Percentiles rank a stretch among this genome's conserved stretches.
These are phyloP conservation scores for Sordariomycetes sp. DNA, from an alignment of 2,329 filamentous ascomycete genomes.

Conservation along the genomic window DNA sequence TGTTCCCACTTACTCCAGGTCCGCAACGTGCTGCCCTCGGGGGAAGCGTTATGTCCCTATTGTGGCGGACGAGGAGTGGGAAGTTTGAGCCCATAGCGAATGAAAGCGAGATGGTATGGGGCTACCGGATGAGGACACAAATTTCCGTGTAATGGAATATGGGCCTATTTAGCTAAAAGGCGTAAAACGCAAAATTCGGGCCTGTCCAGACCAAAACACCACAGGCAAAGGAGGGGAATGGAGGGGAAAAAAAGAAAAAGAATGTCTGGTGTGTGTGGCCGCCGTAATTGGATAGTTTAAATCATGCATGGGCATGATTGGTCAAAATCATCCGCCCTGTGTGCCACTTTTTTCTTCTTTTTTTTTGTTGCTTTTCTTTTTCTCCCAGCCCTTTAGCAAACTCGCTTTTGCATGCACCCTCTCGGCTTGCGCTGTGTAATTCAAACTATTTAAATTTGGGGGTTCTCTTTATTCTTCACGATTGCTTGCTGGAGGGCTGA, in stretches of 20 bases:
- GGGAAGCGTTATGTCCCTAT: too few species aligned
- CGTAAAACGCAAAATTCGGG: too few species aligned
- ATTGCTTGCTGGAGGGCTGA: not conserved
- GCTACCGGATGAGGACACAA: too few species aligned
- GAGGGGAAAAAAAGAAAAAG: slow-evolving; percentile 2
- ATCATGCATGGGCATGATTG: not conserved
- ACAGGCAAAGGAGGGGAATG: not conserved
- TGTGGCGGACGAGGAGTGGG: too few species aligned
- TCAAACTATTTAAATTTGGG: not conserved
- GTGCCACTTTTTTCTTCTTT: slow-evolving; percentile 1
- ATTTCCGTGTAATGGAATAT: too few species aligned
- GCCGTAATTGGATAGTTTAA: slow-evolving; percentile 2
- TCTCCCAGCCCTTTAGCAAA: not conserved
- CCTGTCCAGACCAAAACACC: not conserved
- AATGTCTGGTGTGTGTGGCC: not conserved
- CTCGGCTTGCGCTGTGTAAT: not conserved
- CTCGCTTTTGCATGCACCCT: not conserved
- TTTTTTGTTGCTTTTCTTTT: slow-evolving; percentile 6
- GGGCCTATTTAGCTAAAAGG: too few species aligned
- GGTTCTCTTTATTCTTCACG: not conserved
- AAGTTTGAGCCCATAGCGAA: too few species aligned
- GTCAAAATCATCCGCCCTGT: not conserved
- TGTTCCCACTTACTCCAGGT: too few species aligned
- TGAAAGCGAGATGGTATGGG: too few species aligned
- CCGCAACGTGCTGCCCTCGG: too few species aligned